phyloP scores from a whole-genome alignment of 306 rosid genomes.

The Dalbergia cochinchinensis region DNA sequence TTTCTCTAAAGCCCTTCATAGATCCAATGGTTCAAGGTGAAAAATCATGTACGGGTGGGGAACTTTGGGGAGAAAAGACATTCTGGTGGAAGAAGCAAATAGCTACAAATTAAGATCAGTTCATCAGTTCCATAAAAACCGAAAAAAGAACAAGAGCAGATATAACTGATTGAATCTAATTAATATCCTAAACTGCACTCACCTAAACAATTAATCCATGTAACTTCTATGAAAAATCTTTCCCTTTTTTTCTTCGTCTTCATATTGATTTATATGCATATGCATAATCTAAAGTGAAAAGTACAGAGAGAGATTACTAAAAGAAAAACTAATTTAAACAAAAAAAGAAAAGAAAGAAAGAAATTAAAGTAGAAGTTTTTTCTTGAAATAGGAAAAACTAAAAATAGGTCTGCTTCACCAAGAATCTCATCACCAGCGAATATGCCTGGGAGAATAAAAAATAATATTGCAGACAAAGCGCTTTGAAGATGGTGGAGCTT shows the following conservation, averaged over 20 bases:
- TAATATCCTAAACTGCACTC: background rate
- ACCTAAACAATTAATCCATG: background rate
- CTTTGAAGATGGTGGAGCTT: slow-evolving; percentile 1
- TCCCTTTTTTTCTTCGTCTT: background rate
- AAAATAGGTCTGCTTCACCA: background rate
- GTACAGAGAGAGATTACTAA: background rate
- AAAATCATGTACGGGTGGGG: background rate
- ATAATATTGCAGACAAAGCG: background rate
- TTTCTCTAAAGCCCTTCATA: background rate
- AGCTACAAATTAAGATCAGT: background rate
- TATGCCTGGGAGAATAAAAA: background rate
- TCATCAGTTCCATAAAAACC: background rate
- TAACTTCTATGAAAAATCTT: no score
- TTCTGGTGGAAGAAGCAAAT: background rate
- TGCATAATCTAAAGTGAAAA: background rate
- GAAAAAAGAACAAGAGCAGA: background rate
- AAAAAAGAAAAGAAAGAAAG: background rate
- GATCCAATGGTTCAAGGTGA: slow-evolving; percentile 18
- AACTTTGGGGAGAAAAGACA: background rate
- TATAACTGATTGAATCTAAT: background rate
- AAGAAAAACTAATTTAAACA: no score
- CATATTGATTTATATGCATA: background rate
- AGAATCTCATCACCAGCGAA: slow-evolving; percentile 5
- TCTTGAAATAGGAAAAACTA: slow-evolving; percentile 23
- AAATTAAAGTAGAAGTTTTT: background rate